Percentiles rank a stretch among this genome's conserved stretches.
Conservation (phyloP, 2,329 filamentous ascomycete species). For the Monilinia fructicola region DNA sequence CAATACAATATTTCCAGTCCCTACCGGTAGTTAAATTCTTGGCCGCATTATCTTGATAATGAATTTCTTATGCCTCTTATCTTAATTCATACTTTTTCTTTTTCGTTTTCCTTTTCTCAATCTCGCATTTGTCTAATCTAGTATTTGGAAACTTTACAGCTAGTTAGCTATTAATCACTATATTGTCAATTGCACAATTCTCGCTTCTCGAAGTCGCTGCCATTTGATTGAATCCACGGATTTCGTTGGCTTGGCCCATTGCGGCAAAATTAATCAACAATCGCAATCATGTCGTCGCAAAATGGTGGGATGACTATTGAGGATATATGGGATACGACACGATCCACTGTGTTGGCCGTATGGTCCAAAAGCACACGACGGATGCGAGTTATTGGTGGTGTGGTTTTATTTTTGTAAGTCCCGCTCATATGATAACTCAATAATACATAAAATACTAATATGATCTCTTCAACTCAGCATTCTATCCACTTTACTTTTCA, state of each 20-base stretch:
- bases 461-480: slow-evolving; percentile 28
- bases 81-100: too few relatives aligned
- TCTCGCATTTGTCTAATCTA: background rate
- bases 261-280: slow-evolving; percentile 2
- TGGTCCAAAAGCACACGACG: slow-evolving; percentile 39
- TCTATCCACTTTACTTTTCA: slow-evolving; percentile 31
- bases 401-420: slow-evolving; percentile 36
- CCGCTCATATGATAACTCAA: background rate
- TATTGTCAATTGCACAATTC: background rate
- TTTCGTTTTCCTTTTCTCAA: background rate
- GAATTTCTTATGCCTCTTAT: slow-evolving; percentile 1
- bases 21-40: too few relatives aligned
- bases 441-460: slow-evolving; percentile 9
- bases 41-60: background rate
- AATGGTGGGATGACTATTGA: slow-evolving; percentile 37
- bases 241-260: slow-evolving; percentile 1
- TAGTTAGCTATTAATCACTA: background rate
- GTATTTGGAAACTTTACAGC: background rate
- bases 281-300: slow-evolving; percentile 28
- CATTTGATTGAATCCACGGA: background rate
- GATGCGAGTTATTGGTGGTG: slow-evolving; percentile 34
- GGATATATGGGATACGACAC: slow-evolving; percentile 36
- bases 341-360: slow-evolving; percentile 28
- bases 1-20: too few relatives aligned
- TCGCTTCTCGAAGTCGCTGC: background rate